These are phyloP conservation scores for Backusella luteola DNA, from an alignment of 192 early-diverging fungal genomes.

Conservation along the genomic window DNA sequence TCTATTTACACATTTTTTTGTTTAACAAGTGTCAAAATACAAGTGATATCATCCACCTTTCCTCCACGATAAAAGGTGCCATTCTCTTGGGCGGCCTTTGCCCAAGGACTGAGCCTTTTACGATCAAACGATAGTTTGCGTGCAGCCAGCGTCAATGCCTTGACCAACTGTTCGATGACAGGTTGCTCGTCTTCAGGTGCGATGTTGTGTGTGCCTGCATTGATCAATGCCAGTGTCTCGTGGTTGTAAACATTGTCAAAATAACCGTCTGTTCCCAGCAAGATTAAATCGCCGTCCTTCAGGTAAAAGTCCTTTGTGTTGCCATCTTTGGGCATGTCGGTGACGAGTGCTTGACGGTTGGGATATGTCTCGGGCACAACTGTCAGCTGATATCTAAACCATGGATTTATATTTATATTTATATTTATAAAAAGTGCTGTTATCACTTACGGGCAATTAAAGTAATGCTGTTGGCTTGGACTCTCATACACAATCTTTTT, in stretches of 20 bases:
- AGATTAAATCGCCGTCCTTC: slow-evolving; percentile 57
- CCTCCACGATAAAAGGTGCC: slow-evolving; percentile 46
- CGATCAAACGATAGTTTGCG: slow-evolving; percentile 46
- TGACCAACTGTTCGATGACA: slow-evolving; percentile 44
- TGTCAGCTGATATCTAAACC: slow-evolving; percentile 50
- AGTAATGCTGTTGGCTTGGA: slow-evolving; percentile 61
- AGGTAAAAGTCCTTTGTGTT: slow-evolving; percentile 48
- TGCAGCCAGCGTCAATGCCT: slow-evolving; percentile 52
- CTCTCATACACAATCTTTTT: slow-evolving; percentile 54
- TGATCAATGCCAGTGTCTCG: slow-evolving; percentile 53
- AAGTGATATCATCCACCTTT: slow-evolving; percentile 61
- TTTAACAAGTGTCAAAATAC: slow-evolving; percentile 50
- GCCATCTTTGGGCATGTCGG: slow-evolving; percentile 56
- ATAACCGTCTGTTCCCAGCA: slow-evolving; percentile 59
- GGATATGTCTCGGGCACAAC: slow-evolving; percentile 55
- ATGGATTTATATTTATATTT: background rate
- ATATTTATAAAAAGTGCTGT: background rate
- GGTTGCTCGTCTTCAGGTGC: background rate
- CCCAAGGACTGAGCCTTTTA: slow-evolving; percentile 51
- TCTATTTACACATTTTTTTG: background rate
- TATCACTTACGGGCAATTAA: slow-evolving; percentile 51
- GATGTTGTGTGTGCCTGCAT: slow-evolving; percentile 28
- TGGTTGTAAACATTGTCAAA: slow-evolving; percentile 59
- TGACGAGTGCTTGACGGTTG: slow-evolving; percentile 45
- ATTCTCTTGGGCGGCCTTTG: slow-evolving; percentile 46